Evolutionary conservation across 2,329 filamentous ascomycete genomes (phyloP), one percentile per base, ranked within the genome.

Genomic region (Exophiala alcalophila): DNA sequence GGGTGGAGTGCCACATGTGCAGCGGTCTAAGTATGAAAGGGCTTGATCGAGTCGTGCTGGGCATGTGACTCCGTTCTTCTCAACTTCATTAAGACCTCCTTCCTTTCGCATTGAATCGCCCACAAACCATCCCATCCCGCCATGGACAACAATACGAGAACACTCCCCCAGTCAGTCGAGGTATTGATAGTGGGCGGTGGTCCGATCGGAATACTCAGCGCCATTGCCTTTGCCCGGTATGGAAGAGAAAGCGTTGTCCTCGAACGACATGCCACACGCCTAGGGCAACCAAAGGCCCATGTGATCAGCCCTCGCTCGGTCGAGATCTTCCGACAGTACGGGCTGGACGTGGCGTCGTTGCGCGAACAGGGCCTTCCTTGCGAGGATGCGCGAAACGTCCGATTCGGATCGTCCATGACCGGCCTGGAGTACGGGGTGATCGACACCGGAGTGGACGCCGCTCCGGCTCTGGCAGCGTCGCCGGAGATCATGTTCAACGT

Each of bases 201-300:
- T 2, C 70, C 70, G 7, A 65, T 67, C 1, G 69, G 70, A 24
- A 57, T 68, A 4, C 58, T 63, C n/a, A 60, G 68, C 1, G 68
- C 69, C 4, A 19, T 43, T 5, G 23, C 29, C 6, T 15, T 47
- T 18, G 40, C 38, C 3, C 21, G 23, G 4, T 37, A 47, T 31
- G 49, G 53, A 8, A 45, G 55, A 9, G 11, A 29, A 23, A 27
- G 28, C 2, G 18, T 51, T 28, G 40, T 55, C n/a, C 31, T 57
- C 7, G 56, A 59, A 28, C 40, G 54, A 10, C 57, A 60, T 38
- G 40, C 53, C 7, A 56, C 42, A 1, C 32, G 55, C 14, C 36
- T 61, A 4, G 54, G 48, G 5, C 56, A 54, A 1, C 57, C 59
- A 10, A 59, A 61, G 24, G 58, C 58, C 3, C 59, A 61, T 34